Percentiles rank a stretch among this genome's conserved stretches.
Conservation (phyloP, 768 basidiomycete species). For the Tylopilus vinaceipallidus region DNA sequence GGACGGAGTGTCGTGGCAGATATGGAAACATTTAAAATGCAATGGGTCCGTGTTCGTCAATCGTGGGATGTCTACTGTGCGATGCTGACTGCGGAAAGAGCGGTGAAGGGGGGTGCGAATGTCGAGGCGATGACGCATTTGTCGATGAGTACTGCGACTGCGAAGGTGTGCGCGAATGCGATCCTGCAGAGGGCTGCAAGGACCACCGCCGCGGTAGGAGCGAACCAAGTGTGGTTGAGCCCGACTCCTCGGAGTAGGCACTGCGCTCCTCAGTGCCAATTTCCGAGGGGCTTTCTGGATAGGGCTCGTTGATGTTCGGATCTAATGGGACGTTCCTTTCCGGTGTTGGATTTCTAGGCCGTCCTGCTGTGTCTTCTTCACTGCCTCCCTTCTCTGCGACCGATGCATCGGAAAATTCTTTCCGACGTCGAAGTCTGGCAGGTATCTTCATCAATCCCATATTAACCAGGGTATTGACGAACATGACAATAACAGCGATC, state of each 20-base stretch:
- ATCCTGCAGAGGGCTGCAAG: constrained; percentile 27
- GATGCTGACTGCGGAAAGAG: constrained; percentile 24
- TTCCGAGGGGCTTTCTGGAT: constrained; percentile 38
- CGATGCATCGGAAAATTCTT: constrained; percentile 14
- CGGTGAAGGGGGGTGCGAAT: constrained; percentile 33
- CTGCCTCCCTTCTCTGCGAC: constrained; percentile 30
- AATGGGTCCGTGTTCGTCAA: constrained; percentile 26
- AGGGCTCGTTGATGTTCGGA: constrained; percentile 41
- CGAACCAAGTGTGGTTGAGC: constrained; percentile 36
- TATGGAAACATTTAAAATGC: constrained; percentile 14
- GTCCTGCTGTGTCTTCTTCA: constrained; percentile 23
- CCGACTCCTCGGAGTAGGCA: constrained; percentile 32
- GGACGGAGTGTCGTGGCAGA: not conserved
- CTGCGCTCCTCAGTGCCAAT: constrained; percentile 22
- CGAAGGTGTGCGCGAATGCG: constrained; percentile 30
- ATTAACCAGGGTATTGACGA: constrained; percentile 63
- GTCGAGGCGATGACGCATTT: constrained; percentile 29
- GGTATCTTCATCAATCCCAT: constrained; percentile 33
- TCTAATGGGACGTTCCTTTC: constrained; percentile 42
- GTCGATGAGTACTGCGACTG: constrained; percentile 33
- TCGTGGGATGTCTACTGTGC: constrained; percentile 33
- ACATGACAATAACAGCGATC: constrained; percentile 64
- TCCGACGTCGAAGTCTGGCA: constrained; percentile 17
- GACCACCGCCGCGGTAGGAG: constrained; percentile 34
- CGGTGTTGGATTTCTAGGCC: constrained; percentile 55